These are phyloP conservation scores for Lecanosticta acicola DNA, from an alignment of 2,329 filamentous ascomycete genomes.

Conservation along the genomic window DNA sequence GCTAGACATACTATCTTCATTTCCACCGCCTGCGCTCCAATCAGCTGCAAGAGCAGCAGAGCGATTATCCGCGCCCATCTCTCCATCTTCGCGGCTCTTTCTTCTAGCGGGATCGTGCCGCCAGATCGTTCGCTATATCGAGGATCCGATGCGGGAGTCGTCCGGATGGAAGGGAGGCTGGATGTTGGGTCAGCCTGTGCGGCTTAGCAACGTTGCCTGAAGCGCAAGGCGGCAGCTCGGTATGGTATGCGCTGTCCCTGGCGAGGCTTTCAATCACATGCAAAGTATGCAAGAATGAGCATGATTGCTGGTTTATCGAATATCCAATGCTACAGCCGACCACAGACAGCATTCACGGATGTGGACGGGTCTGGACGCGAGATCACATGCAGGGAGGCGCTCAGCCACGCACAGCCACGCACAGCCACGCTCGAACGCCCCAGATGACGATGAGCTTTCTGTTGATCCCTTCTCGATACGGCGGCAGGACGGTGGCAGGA, in stretches of 20 bases:
- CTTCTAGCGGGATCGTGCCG: background rate
- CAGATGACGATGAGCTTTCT: background rate
- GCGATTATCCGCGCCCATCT: slow-evolving; percentile 26
- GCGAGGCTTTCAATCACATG: background rate
- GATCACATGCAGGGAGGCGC: background rate
- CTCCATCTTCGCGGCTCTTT: slow-evolving; percentile 20
- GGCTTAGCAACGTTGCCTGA: background rate
- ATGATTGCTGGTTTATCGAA: background rate
- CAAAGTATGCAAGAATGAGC: background rate
- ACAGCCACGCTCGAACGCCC: background rate
- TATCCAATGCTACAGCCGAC: background rate
- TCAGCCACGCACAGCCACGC: background rate
- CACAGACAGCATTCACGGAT: background rate
- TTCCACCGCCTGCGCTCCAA: slow-evolving; percentile 25
- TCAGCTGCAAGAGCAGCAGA: slow-evolving; percentile 27
- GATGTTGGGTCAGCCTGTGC: slow-evolving; percentile 3
- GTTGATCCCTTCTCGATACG: background rate
- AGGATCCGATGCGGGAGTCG: background rate
- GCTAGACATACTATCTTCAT: slow-evolving; percentile 29
- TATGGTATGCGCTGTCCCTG: background rate
- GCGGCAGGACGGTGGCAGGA: no score
- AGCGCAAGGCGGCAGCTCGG: background rate
- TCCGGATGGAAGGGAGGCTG: background rate
- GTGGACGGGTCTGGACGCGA: background rate
- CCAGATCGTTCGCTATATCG: slow-evolving; percentile 1